A percentile compares a stretch with the other conserved stretches of the same genome.
phyloP scores from a whole-genome alignment of 805 yeast genomes.

The Jamesozyma rosinii region DNA sequence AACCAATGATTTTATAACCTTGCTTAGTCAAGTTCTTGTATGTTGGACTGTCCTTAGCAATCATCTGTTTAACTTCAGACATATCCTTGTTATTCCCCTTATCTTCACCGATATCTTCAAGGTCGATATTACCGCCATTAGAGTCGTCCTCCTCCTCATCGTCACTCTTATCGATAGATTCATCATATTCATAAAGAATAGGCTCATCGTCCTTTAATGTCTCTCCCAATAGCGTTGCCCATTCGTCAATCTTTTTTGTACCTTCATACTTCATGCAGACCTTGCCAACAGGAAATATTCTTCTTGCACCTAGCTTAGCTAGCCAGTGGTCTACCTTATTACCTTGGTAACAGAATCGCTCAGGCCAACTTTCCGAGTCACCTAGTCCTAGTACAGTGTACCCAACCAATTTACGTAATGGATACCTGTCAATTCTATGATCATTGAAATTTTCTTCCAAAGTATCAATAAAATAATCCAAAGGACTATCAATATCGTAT shows the following conservation, averaged over 20 bases:
- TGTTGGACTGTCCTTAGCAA: conserved; percentile 81
- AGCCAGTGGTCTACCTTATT: conserved; percentile 61
- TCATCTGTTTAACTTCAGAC: conserved; percentile 64
- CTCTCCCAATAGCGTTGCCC: conserved; percentile 53
- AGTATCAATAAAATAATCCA: conserved; percentile 77
- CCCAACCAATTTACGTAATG: conserved; percentile 60
- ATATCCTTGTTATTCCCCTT: conserved; percentile 10
- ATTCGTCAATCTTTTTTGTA: conserved; percentile 49
- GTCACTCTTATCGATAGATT: conserved; percentile 47
- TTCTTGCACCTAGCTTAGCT: conserved; percentile 76
- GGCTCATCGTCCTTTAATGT: conserved; percentile 67
- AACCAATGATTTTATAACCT: conserved; percentile 87
- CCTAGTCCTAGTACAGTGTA: conserved; percentile 84
- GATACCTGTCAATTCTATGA: conserved; percentile 76
- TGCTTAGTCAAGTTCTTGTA: conserved; percentile 81
- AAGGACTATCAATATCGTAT: conserved; percentile 85
- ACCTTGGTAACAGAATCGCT: conserved; percentile 82
- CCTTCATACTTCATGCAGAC: conserved; percentile 71
- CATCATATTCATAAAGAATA: conserved; percentile 48
- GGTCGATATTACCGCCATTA: conserved; percentile 38
- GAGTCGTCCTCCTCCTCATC: conserved; percentile 29
- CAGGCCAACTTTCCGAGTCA: conserved; percentile 78
- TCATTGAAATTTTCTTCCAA: conserved; percentile 74
- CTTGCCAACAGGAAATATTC: conserved; percentile 75
- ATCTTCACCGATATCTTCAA: conserved; percentile 74